Evolutionary conservation across 2,329 filamentous ascomycete species (phyloP), one percentile per base, ranked within the genome.

Genomic region (Microcera coccophila): DNA sequence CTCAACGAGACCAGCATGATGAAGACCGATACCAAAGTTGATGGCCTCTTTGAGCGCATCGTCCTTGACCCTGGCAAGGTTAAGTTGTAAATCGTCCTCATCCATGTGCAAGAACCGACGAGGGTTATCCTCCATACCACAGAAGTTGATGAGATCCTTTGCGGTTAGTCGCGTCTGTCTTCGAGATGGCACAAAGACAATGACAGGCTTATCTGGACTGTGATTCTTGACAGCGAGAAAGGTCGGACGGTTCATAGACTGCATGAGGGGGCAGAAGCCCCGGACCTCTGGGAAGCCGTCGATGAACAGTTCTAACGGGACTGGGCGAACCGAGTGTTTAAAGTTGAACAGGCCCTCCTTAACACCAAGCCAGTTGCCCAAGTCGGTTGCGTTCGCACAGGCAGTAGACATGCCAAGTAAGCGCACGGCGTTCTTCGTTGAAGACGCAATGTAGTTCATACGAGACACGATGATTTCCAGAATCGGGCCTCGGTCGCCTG

Each of bases 401-500:
- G 93, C 94, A 15, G 93, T 98, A 2, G 93, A 98, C 94, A 98
- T 98, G n/a, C 93, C 93, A 49, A 98, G 77, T 4, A 98, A 74
- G 4, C 93, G 81, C 17, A 98, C 91, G 1, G 89, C 81, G 39
- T 84, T 89, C 59, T 95, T 90, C 31, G 88, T 95, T 48, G 95
- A 90, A 2, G 90, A 87, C 2, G 91, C 93, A 58, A 98, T 98
- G 64, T 97, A 98, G 64, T 98, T 98, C 94, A 98, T 97, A 63
- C 81, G 79, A 26, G 81, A 84, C 12, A 85, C 94, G 51, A 98
- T 98, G 57, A 98, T 98, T 68, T 98, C 93, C 38, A 98, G 74
- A 77, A 98, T 98, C 2, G 94, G 94, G 17, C 91, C 93, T 66
- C 93, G 85, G 59, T 98, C 93, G 47, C 93, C 90, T 20, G 93